Percentiles rank a stretch among this genome's conserved stretches.
Evolutionary conservation across 768 basidiomycete genomes (phyloP).

Genomic region (Serendipita indica): DNA sequence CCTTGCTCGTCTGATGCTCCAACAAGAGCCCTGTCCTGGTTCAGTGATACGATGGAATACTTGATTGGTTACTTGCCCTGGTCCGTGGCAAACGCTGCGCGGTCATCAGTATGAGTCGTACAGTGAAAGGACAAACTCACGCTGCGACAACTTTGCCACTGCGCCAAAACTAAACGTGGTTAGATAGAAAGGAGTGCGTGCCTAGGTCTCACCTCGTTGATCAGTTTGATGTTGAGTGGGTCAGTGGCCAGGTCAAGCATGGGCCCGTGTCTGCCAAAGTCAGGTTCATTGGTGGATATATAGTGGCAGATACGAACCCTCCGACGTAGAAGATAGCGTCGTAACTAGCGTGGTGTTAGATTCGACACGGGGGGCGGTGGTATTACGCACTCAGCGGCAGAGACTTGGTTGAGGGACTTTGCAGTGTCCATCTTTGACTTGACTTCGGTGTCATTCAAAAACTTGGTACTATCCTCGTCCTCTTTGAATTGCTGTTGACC

Average conservation of each 20-base stretch:
- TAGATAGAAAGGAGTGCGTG: neutral
- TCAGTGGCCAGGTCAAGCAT: slow-evolving; percentile 54
- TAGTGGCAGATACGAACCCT: slow-evolving; percentile 26
- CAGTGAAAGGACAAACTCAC: neutral
- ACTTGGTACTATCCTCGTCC: slow-evolving; percentile 35
- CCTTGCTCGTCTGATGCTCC: slow-evolving; percentile 38
- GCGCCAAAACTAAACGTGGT: slow-evolving; percentile 40
- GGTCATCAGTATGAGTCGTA: neutral
- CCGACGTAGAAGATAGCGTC: slow-evolving; percentile 67
- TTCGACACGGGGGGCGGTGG: neutral
- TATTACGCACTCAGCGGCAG: slow-evolving; percentile 27
- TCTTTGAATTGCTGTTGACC: slow-evolving; percentile 36
- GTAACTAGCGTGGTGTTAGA: slow-evolving; percentile 24
- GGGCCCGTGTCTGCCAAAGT: slow-evolving; percentile 39
- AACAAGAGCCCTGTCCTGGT: slow-evolving; percentile 36
- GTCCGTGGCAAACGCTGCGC: slow-evolving; percentile 57
- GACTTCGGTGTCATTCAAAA: slow-evolving; percentile 44
- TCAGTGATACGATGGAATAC: neutral
- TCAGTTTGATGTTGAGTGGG: slow-evolving; percentile 39
- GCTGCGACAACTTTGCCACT: slow-evolving; percentile 50
- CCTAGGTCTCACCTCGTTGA: slow-evolving; percentile 30
- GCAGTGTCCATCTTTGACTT: slow-evolving; percentile 38
- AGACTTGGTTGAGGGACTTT: slow-evolving; percentile 46
- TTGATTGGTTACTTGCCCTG: slow-evolving; percentile 32
- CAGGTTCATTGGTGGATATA: neutral